A percentile compares a stretch with the other conserved stretches of the same genome.
phyloP scores from a whole-genome alignment of 1,139 yeast species.

The Taphrina sp. region DNA sequence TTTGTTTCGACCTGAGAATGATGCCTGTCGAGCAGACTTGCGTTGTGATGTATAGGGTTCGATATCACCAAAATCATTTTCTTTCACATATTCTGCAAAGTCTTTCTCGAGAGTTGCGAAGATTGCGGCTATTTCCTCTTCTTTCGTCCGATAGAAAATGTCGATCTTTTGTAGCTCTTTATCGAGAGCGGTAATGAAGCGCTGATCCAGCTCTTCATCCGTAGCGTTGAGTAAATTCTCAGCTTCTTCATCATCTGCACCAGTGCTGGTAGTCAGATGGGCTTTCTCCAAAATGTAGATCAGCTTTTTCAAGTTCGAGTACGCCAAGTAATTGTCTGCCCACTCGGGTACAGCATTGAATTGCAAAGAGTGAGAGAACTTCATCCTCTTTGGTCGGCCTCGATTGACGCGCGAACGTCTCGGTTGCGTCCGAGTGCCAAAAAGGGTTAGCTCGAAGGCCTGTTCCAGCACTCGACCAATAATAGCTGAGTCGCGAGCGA shows the following conservation, averaged over 20 bases:
- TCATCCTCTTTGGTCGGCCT: slow-evolving; percentile 49
- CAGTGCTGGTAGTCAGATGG: slow-evolving; percentile 38
- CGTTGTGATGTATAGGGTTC: not conserved
- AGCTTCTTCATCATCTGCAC: slow-evolving; percentile 44
- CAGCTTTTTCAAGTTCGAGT: slow-evolving; percentile 51
- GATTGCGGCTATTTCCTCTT: slow-evolving; percentile 51
- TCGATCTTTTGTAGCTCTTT: slow-evolving; percentile 58
- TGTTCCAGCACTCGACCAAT: no score
- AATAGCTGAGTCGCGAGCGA: no score
- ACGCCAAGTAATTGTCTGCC: slow-evolving; percentile 61
- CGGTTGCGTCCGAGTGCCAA: no score
- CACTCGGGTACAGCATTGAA: slow-evolving; percentile 82
- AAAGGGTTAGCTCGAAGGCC: no score
- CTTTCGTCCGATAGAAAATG: slow-evolving; percentile 55
- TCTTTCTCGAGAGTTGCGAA: slow-evolving; percentile 52
- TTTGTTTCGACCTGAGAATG: slow-evolving; percentile 4
- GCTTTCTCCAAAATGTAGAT: slow-evolving; percentile 54
- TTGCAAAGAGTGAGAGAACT: slow-evolving; percentile 70
- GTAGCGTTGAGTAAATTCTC: slow-evolving; percentile 43
- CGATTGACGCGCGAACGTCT: no score
- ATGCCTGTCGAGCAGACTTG: slow-evolving; percentile 6
- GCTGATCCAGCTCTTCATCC: slow-evolving; percentile 52
- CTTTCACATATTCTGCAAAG: slow-evolving; percentile 42
- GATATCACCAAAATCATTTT: slow-evolving; percentile 19
- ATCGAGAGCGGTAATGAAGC: slow-evolving; percentile 55